phyloP scores from a whole-genome alignment of 2,329 filamentous ascomycete species.

The Tetracladium maxilliforme region DNA sequence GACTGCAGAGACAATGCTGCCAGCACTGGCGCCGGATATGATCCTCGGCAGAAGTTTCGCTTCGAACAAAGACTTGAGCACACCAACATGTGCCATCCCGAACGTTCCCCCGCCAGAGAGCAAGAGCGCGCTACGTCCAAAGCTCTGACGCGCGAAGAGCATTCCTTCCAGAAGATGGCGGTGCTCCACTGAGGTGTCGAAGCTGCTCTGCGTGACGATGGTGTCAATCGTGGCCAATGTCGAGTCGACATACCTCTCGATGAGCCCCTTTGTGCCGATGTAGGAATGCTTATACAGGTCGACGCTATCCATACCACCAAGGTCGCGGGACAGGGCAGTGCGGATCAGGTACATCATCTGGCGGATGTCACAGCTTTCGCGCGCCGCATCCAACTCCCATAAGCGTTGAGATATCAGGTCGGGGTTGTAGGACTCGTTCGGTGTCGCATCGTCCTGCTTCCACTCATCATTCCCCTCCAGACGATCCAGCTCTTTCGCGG shows the following conservation, averaged over 20 bases:
- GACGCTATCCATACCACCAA: constrained; percentile 76
- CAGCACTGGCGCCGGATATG: constrained; percentile 53
- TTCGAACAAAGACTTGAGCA: constrained; percentile 52
- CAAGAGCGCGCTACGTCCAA: constrained; percentile 50
- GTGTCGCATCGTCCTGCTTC: constrained; percentile 46
- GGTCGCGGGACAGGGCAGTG: constrained; percentile 63
- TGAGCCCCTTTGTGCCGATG: constrained; percentile 72
- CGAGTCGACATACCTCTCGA: constrained; percentile 76
- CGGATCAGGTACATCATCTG: constrained; percentile 71
- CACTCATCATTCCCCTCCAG: constrained; percentile 71
- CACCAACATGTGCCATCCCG: constrained; percentile 59
- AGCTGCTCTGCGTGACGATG: constrained; percentile 30
- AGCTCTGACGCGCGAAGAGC: constrained; percentile 44
- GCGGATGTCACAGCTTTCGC: constrained; percentile 54
- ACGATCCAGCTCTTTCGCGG: constrained; percentile 62
- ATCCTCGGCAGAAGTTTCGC: constrained; percentile 48
- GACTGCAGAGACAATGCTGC: constrained; percentile 54
- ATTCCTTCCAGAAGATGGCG: constrained; percentile 40
- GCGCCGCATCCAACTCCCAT: constrained; percentile 59
- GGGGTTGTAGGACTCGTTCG: constrained; percentile 50
- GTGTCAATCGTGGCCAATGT: constrained; percentile 60
- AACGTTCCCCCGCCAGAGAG: constrained; percentile 57
- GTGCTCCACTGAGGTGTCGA: constrained; percentile 37
- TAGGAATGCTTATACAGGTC: constrained; percentile 74
- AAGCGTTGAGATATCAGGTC: constrained; percentile 55